Percentiles rank a stretch among this genome's conserved stretches.
These are phyloP conservation scores for Dactylorhiza incarnata DNA, from an alignment of 106 monocot species.

Conservation along the genomic window DNA sequence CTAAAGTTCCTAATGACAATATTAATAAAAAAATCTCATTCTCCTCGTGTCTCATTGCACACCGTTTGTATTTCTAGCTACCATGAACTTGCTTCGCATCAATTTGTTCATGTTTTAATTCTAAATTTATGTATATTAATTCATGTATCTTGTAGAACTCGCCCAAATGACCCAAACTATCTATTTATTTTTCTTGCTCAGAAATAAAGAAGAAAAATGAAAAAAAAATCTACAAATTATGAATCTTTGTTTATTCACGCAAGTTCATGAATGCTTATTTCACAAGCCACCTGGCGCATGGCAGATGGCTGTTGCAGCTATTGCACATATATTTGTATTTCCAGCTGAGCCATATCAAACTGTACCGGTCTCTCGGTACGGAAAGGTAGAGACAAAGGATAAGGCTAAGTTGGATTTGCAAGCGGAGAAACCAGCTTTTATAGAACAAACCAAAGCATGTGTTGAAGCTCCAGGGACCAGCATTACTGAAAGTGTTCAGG, in stretches of 20 bases:
- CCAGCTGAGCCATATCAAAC: slow-evolving; percentile 42
- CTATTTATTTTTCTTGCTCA: background rate
- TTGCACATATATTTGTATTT: slow-evolving; percentile 69
- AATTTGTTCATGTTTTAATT: background rate
- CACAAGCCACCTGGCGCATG: background rate
- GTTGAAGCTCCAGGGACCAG: slow-evolving; percentile 77
- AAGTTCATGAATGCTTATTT: background rate
- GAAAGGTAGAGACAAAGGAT: slow-evolving; percentile 37
- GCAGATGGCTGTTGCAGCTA: slow-evolving; percentile 88
- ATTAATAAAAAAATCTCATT: no score
- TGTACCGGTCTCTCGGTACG: slow-evolving; percentile 25
- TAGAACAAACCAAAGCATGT: slow-evolving; percentile 45
- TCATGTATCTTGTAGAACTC: background rate
- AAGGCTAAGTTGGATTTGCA: slow-evolving; percentile 21
- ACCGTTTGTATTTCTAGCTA: no score
- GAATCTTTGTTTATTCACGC: background rate
- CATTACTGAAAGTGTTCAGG: slow-evolving; percentile 69
- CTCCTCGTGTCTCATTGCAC: no score
- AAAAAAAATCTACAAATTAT: background rate
- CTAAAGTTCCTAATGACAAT: no score
- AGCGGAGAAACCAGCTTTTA: slow-evolving; percentile 19
- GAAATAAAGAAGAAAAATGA: background rate
- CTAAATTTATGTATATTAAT: background rate
- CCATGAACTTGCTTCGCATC: no score
- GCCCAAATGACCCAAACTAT: background rate